phyloP scores from a whole-genome alignment of 768 basidiomycete species.

The Dacryopinax primogenitus region DNA sequence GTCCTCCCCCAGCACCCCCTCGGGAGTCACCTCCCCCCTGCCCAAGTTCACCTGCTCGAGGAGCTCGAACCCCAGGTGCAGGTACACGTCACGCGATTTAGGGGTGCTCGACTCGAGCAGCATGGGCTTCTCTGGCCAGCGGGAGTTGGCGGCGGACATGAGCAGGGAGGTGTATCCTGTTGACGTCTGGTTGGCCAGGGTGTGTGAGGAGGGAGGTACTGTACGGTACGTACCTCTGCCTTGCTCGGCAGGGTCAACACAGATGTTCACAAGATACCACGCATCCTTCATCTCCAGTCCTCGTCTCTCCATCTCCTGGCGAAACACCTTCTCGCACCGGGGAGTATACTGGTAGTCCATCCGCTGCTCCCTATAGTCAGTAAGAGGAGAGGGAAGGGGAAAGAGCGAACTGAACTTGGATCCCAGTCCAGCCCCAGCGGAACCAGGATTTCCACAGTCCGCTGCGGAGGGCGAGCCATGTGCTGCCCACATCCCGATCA shows the following conservation, averaged over 20 bases:
- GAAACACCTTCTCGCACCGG: conserved; percentile 12
- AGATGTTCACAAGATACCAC: conserved; percentile 17
- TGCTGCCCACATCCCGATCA: conserved; percentile 14
- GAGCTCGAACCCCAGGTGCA: conserved; percentile 20
- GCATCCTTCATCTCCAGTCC: conserved; percentile 13
- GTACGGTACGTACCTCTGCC: conserved; percentile 14
- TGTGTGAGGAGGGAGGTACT: not conserved
- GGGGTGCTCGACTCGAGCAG: conserved; percentile 18
- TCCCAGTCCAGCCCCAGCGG: conserved; percentile 16
- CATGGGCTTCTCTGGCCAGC: conserved; percentile 16
- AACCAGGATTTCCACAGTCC: conserved; percentile 13
- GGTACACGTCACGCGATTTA: conserved; percentile 18
- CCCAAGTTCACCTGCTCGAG: conserved; percentile 29
- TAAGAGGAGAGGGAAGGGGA: not conserved
- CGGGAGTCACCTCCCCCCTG: conserved; percentile 22
- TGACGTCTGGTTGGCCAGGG: not conserved
- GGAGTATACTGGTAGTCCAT: conserved; percentile 13
- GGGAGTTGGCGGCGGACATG: conserved; percentile 17
- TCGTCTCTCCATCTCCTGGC: conserved; percentile 13
- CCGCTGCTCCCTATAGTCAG: not conserved
- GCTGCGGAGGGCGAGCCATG: conserved; percentile 13
- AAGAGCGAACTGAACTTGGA: conserved; percentile 14
- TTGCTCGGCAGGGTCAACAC: conserved; percentile 16
- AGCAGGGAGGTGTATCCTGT: conserved; percentile 18
- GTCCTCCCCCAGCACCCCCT: not conserved